Evolutionary conservation across 495 filamentous ascomycete genomes (phyloP), one percentile per base, ranked within the genome.

Genomic region (Neurospora intermedia): DNA sequence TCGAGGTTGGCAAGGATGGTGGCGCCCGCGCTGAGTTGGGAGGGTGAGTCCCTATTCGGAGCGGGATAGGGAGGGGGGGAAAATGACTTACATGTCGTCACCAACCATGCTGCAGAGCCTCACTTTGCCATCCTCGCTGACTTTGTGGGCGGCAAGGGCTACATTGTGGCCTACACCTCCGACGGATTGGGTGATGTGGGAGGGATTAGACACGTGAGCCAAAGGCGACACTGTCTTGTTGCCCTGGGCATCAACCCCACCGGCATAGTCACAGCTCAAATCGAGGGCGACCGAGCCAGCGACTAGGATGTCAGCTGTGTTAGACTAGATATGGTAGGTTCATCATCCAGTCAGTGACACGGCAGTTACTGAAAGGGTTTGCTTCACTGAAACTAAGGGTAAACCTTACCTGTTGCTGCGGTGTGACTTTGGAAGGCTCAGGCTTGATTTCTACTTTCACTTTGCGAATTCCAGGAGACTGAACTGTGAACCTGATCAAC

Each of bases 121-220:
- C 23, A 89, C 85, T 71, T 81, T 81, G 15, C 77, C 78, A 3
- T 75, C 73, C 38, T 78, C 82, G 70, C 84, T 85, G 35, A 82
- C 78, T 39, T 80, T 82, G 77, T 92, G 91, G 7, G 91, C 87
- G 6, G 95, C 94, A 69, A 91, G 86, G 3, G 96, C 93, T 41
- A 98, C 91, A 77, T 99, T 99, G 78, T 92, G 89, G n/a, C 91
- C 96, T 3, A 98, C 96, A n/a, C 96, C 96, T 10, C 96, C 96
- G 35, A 98, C 85, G 8, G 91, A 91, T 78, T 97, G 93, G 23
- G 78, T 87, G 73, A 97, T 96, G 18, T 83, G 78, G 54, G 93
- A 88, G 54, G 92, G 92, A 79, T 98, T 99, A 9, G 96, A 99
- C 1, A 95, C 98, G 71, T 94, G 87, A 2, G 88, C 82, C 27